Conservation (phyloP, 2,329 filamentous ascomycete species). For the Monosporascus sp. region DNA sequence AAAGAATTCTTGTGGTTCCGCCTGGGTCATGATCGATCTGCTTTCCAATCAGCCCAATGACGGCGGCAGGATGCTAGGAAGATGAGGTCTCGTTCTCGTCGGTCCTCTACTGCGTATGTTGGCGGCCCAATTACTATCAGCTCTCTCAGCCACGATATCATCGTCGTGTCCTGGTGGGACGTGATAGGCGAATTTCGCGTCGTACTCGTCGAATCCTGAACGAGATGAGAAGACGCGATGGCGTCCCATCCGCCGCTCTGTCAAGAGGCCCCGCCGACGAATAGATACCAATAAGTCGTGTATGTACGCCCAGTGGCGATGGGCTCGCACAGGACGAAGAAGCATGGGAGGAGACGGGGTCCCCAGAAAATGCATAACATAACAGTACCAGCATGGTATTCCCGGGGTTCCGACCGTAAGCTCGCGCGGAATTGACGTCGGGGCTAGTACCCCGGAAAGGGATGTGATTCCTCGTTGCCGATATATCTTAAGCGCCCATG, state of each 20-base stretch:
- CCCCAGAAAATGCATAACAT: too few relatives aligned
- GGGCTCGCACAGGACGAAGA: too few relatives aligned
- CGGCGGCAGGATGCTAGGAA: too few relatives aligned
- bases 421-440: background rate
- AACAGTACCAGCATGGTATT: too few relatives aligned
- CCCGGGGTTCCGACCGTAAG: too few relatives aligned
- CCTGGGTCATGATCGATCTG: background rate
- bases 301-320: background rate
- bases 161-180: background rate
- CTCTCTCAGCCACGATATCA: background rate
- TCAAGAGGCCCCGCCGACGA: background rate
- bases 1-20: background rate
- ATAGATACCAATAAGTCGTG: background rate
- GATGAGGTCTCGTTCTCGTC: too few relatives aligned
- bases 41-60: background rate
- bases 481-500: background rate
- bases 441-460: background rate
- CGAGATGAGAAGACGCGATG: background rate
- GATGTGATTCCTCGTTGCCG: background rate
- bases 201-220: background rate
- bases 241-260: background rate
- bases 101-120: too few relatives aligned
- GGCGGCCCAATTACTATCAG: background rate
- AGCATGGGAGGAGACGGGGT: too few relatives aligned
- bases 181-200: background rate